Evolutionary conservation across 1,284 basidiomycete genomes (phyloP), one percentile per base, ranked within the genome.

Genomic region (Trichosporon asahii): DNA sequence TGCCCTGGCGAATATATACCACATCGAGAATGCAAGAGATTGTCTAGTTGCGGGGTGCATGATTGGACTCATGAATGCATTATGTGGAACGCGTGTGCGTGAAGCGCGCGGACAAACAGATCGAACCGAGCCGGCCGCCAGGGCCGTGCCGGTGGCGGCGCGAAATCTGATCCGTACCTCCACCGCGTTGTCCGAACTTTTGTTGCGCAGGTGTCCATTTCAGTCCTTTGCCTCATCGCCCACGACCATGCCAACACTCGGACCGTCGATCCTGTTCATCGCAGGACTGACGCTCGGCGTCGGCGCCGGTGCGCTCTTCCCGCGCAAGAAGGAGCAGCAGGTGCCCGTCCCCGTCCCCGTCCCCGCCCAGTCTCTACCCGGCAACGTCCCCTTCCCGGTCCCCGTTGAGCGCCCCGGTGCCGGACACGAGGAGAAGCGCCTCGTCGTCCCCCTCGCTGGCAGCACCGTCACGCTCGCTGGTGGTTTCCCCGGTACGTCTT

Each of bases 261-360:
- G 81, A 65, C 81, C 81, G n/a, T 81, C 80, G 49, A 55, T 82
- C 57, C 79, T 84, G 64, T 84, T 84, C 69, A 82, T 78, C 35
- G 80, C 81, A 21, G 83, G 83, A 33, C 78, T 84, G 31, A 77
- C 80, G 11, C 68, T 83, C 29, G 83, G 83, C 27, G 75, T 83
- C 14, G 82, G 80, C 2, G 78, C 79, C 15, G 80, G 79, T 11
- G 74, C 76, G 21, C 68, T 79, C 14, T 74, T 75, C 64, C 78
- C 79, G 29, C 74, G 79, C 49, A 71, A 74, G 37, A 66, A 35
- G 33, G 63, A 68, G 63, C 61, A 61, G 40, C 31, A 33, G 31
- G 31, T 3, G 7, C 31, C 31, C 11, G 49, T 49, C 6, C n/a
- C 66, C 33, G 14, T 44, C 18, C 40, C 65, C 21, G 68, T 63